These are phyloP conservation scores for Floccularia luteovirens DNA, from an alignment of 768 basidiomycete genomes.

Conservation along the genomic window DNA sequence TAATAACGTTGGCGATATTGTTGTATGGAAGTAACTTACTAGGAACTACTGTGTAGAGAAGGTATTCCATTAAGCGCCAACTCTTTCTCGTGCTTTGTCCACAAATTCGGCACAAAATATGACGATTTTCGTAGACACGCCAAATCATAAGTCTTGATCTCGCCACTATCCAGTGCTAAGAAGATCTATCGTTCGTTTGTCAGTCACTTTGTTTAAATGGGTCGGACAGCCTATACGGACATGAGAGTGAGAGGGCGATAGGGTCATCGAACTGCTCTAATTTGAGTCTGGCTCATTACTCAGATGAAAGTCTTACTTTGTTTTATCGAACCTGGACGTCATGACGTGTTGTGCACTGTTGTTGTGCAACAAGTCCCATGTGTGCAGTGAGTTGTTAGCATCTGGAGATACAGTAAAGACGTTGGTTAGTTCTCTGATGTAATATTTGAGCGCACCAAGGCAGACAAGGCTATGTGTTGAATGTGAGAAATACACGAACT, in stretches of 20 bases:
- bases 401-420: constrained; percentile 26
- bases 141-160: constrained; percentile 73
- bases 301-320: constrained; percentile 23
- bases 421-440: neutral
- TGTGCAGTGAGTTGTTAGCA: constrained; percentile 42
- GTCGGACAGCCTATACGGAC: constrained; percentile 27
- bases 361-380: constrained; percentile 51
- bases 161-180: constrained; percentile 39
- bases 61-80: constrained; percentile 30
- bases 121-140: constrained; percentile 56
- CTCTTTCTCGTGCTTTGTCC: constrained; percentile 65
- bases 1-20: neutral
- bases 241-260: constrained; percentile 69
- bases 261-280: constrained; percentile 39
- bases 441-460: constrained; percentile 38
- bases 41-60: constrained; percentile 19
- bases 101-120: constrained; percentile 68
- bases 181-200: constrained; percentile 40
- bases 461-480: constrained; percentile 49
- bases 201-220: too few relatives aligned
- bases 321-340: constrained; percentile 40
- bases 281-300: neutral
- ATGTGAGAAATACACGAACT: constrained; percentile 55
- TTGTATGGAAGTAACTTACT: constrained; percentile 21
- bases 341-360: constrained; percentile 46